Evolutionary conservation across 129 eudicot species (phyloP).

Genomic region (Ambrosia artemisiifolia): DNA sequence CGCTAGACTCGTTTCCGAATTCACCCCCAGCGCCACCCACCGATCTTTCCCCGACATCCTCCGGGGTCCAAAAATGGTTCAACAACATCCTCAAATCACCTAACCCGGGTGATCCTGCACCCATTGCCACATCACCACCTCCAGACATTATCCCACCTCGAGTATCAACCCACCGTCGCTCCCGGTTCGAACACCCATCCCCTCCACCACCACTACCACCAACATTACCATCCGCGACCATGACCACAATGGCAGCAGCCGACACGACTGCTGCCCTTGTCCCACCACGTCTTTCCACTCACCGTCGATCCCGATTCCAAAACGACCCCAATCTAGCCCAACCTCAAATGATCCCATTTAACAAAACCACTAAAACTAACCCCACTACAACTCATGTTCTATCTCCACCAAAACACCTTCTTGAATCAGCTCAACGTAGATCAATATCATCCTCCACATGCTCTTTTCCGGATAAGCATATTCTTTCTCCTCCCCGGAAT

Average conservation of each 20-base stretch:
- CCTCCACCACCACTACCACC: conserved; percentile 37
- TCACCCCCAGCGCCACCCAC: conserved; percentile 14
- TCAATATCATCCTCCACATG: conserved; percentile 57
- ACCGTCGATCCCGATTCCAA: conserved; percentile 62
- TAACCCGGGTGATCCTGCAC: conserved; percentile 15
- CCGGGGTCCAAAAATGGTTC: conserved; percentile 65
- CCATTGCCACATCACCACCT: conserved; percentile 21
- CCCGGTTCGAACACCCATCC: conserved; percentile 46
- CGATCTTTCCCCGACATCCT: conserved; percentile 39
- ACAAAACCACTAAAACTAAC: conserved; percentile 30
- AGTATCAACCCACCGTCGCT: conserved; percentile 45
- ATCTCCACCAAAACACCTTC: conserved; percentile 61
- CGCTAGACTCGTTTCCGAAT: conserved; percentile 11
- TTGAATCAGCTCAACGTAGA: conserved; percentile 56
- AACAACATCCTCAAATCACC: conserved; percentile 53
- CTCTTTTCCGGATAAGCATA: conserved; percentile 32
- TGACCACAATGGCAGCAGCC: conserved; percentile 18
- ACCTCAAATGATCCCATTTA: conserved; percentile 34
- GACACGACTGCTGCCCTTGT: conserved; percentile 29
- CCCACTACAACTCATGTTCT: conserved; percentile 25
- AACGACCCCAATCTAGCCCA: conserved; percentile 44
- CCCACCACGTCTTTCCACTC: conserved; percentile 59
- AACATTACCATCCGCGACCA: conserved; percentile 34
- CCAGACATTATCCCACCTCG: conserved; percentile 45
- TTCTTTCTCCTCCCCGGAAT: conserved; percentile 58